Percentiles rank a stretch among this genome's conserved stretches.
These are phyloP conservation scores for Mycena kentingensis DNA, from an alignment of 768 basidiomycete species.

Conservation along the genomic window DNA sequence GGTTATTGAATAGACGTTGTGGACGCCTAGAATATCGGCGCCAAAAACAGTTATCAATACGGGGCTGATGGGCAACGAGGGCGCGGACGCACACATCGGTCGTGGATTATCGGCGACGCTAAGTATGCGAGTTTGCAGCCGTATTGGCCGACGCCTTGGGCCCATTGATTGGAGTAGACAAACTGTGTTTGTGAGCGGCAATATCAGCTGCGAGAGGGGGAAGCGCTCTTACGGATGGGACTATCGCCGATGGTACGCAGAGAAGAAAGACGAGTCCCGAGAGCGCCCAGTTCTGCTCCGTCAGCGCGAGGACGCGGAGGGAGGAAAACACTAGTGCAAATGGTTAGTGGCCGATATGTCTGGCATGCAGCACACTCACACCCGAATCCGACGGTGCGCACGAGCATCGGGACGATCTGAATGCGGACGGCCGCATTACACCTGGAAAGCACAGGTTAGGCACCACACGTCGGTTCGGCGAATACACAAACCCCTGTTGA, in stretches of 20 bases:
- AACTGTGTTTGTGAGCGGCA: conserved; percentile 2
- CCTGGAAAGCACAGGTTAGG: conserved; percentile 15
- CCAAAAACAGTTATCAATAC: too few relatives aligned
- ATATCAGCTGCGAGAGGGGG: background rate
- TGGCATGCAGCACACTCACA: conserved; percentile 2
- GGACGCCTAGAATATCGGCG: too few relatives aligned
- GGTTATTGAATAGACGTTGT: too few relatives aligned
- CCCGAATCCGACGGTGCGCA: conserved; percentile 31
- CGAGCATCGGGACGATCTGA: conserved; percentile 34
- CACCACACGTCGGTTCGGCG: background rate
- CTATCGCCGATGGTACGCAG: conserved; percentile 31
- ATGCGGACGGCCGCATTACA: conserved; percentile 35
- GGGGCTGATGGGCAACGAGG: background rate
- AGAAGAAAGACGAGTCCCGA: conserved; percentile 29
- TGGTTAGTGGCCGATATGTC: background rate
- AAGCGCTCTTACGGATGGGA: conserved; percentile 29
- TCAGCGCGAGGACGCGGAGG: conserved; percentile 32
- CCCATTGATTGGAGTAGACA: conserved; percentile 18
- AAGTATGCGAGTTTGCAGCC: conserved; percentile 19
- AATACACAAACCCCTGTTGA: conserved; percentile 3
- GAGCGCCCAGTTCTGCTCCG: conserved; percentile 26
- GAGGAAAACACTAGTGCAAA: conserved; percentile 30
- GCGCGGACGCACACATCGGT: conserved; percentile 17
- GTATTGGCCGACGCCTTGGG: conserved; percentile 14
- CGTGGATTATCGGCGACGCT: conserved; percentile 17